A percentile compares a stretch with the other conserved stretches of the same genome.
These are phyloP conservation scores for Bipolaris cookei DNA, from an alignment of 2,329 filamentous ascomycete genomes.

Conservation along the genomic window DNA sequence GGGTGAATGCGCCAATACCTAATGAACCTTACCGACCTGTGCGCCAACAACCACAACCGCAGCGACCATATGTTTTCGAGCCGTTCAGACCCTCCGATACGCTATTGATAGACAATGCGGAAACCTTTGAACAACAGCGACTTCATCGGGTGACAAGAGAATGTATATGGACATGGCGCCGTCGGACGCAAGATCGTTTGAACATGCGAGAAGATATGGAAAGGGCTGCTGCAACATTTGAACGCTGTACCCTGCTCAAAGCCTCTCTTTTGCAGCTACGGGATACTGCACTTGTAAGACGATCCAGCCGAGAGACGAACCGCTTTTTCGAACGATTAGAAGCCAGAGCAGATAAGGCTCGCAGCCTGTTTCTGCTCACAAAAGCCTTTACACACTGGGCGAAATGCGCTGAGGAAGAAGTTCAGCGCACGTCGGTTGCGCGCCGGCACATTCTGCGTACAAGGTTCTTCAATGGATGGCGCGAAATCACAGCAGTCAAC, in stretches of 20 bases:
- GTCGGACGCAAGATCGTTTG: constrained; percentile 41
- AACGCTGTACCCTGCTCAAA: constrained; percentile 59
- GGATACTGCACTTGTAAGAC: constrained; percentile 41
- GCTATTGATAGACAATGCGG: constrained; percentile 59
- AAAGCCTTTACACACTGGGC: constrained; percentile 75
- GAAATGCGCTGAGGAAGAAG: constrained; percentile 67
- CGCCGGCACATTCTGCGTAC: constrained; percentile 73
- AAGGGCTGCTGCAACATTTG: constrained; percentile 53
- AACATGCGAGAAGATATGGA: constrained; percentile 31
- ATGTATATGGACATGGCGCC: constrained; percentile 56
- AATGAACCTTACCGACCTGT: constrained; percentile 18
- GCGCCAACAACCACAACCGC: constrained; percentile 22
- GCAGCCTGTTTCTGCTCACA: constrained; percentile 68
- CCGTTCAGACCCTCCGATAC: constrained; percentile 59
- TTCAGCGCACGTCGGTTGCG: constrained; percentile 70
- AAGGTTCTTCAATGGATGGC: constrained; percentile 73
- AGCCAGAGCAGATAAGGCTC: constrained; percentile 66
- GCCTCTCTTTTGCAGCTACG: constrained; percentile 57
- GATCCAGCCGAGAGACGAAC: constrained; percentile 55
- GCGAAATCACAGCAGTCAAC: constrained; percentile 67
- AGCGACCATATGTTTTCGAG: constrained; percentile 40
- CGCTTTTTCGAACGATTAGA: constrained; percentile 64
- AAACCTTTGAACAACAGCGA: constrained; percentile 48
- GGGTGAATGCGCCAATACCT: constrained; percentile 47
- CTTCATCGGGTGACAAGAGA: constrained; percentile 34